Percentiles rank a stretch among this genome's conserved stretches.
These are phyloP conservation scores for Coemansia sp. DNA, from an alignment of 192 early-diverging fungal species.

Conservation along the genomic window DNA sequence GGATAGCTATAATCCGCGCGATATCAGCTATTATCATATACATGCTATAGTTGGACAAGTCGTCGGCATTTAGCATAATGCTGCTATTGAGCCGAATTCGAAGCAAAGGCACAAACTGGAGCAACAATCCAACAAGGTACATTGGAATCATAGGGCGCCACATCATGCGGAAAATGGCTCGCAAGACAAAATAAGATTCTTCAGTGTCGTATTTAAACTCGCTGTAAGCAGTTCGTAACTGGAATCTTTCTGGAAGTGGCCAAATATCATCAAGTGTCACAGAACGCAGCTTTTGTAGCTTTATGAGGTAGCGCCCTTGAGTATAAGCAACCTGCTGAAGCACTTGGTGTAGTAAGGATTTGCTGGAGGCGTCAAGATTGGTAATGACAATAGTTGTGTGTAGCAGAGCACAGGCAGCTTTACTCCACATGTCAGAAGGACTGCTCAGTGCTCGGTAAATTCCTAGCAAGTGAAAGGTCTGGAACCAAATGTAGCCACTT, in stretches of 20 bases:
- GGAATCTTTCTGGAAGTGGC: background rate
- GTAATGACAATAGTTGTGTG: too few species aligned
- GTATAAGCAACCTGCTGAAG: too few species aligned
- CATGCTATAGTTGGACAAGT: background rate
- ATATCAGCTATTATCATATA: too few species aligned
- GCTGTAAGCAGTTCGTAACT: background rate
- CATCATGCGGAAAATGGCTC: slow-evolving; percentile 25
- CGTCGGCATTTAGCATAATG: slow-evolving; percentile 27
- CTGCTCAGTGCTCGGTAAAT: background rate
- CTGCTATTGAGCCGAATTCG: background rate
- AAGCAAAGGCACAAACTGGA: background rate
- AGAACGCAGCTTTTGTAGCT: background rate
- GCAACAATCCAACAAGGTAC: slow-evolving; percentile 14
- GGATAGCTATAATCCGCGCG: background rate
- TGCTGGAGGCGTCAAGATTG: too few species aligned
- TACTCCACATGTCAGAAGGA: background rate
- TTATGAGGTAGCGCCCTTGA: background rate
- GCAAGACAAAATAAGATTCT: slow-evolving; percentile 32
- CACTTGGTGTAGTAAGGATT: too few species aligned
- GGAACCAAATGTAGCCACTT: background rate
- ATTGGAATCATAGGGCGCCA: slow-evolving; percentile 36
- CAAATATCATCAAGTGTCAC: background rate
- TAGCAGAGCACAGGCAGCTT: background rate
- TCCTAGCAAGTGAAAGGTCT: background rate
- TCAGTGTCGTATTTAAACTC: slow-evolving; percentile 30